Conservation (phyloP, 495 filamentous ascomycete species). For the Penicillium cinerascens region DNA sequence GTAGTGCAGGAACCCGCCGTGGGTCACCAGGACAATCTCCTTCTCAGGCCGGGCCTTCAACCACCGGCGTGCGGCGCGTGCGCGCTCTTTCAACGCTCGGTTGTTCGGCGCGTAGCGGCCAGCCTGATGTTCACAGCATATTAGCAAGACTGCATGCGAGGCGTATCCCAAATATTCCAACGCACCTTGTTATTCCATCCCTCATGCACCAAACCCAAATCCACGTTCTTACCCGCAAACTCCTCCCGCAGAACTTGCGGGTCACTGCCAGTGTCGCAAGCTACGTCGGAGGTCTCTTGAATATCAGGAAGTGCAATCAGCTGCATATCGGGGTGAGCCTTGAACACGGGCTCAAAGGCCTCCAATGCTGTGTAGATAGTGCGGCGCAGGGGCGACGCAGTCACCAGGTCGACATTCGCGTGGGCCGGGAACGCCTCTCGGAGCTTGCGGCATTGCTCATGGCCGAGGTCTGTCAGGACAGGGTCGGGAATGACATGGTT, state of each 20-base stretch:
- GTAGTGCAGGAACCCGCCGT: conserved; percentile 71
- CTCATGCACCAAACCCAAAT: conserved; percentile 55
- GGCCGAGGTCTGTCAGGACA: conserved; percentile 70
- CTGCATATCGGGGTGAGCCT: conserved; percentile 43
- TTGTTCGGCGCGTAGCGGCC: conserved; percentile 58
- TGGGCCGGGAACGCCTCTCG: conserved; percentile 60
- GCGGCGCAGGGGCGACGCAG: conserved; percentile 79
- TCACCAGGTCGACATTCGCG: conserved; percentile 62
- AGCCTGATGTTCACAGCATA: conserved; percentile 8
- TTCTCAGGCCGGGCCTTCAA: conserved; percentile 54
- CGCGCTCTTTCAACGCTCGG: conserved; percentile 57
- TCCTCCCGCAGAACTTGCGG: conserved; percentile 56
- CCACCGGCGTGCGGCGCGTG: conserved; percentile 63
- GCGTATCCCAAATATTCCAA: not conserved
- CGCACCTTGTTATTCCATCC: conserved; percentile 69
- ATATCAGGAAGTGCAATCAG: conserved; percentile 72
- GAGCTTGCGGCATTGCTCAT: conserved; percentile 69
- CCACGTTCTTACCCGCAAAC: conserved; percentile 59
- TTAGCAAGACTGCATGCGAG: not conserved
- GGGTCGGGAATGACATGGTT: conserved; percentile 78
- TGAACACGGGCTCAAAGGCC: conserved; percentile 58
- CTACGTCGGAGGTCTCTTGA: conserved; percentile 73
- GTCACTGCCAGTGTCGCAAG: conserved; percentile 75
- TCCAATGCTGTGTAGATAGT: conserved; percentile 78
- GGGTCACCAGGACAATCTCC: conserved; percentile 69